Conservation (phyloP, 148 eudicot genomes). For the Spergularia marina region DNA sequence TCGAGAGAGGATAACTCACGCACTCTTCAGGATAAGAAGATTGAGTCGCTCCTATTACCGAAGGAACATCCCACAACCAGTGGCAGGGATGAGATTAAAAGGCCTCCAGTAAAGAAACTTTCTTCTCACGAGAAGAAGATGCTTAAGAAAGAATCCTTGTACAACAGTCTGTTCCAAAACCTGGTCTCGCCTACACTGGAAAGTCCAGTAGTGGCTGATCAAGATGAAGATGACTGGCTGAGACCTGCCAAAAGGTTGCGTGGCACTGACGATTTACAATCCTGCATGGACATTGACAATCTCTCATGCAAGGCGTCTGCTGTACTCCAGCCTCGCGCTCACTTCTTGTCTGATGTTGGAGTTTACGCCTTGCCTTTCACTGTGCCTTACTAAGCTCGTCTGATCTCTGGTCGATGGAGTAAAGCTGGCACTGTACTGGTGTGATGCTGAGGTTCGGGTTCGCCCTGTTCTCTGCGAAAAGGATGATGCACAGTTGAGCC, state of each 20-base stretch:
- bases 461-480: background rate
- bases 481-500: background rate
- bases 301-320: constrained; percentile 15
- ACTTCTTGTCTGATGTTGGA: constrained; percentile 43
- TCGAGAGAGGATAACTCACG: background rate
- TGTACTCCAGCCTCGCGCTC: constrained; percentile 43
- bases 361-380: constrained; percentile 59
- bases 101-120: constrained; percentile 3
- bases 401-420: background rate
- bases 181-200: constrained; percentile 25
- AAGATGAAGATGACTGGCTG: constrained; percentile 56
- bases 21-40: background rate
- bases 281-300: constrained; percentile 3
- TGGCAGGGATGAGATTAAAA: background rate
- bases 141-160: constrained; percentile 24
- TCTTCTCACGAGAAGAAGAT: constrained; percentile 32
- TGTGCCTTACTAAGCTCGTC: constrained; percentile 50
- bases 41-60: background rate
- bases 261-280: constrained; percentile 3
- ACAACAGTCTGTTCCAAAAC: constrained; percentile 37
- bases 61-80: background rate
- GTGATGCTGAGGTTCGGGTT: background rate
- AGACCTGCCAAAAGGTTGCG: constrained; percentile 14
- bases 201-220: background rate
- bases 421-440: background rate